Evolutionary conservation across 1,284 basidiomycete species (phyloP), one percentile per base, ranked within the genome.

Genomic region (Rhodotorula mucilaginosa): DNA sequence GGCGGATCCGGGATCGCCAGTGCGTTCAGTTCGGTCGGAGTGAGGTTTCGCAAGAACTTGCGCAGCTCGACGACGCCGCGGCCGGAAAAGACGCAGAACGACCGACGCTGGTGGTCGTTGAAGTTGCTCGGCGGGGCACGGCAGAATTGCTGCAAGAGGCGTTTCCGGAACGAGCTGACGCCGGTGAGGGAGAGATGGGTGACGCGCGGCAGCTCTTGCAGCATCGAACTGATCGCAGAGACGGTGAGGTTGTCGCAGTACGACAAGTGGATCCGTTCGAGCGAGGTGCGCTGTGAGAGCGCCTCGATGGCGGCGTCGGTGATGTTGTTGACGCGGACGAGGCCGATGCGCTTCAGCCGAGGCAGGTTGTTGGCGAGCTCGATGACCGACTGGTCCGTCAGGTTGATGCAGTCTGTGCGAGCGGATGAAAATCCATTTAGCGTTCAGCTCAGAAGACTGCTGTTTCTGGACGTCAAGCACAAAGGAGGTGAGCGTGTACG

Each of bases 231-330:
- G 64, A 99, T 88, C 19, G 94, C 94, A 80, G 90, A 87, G 73
- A 98, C 91, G 7, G 90, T 88, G 72, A 99, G 90, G 78, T 97
- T 92, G 79, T 97, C 93, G 82, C 97, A 99, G 81, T 98, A 99
- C 2, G 93, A 97, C 34, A 99, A 84, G 81, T 99, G 97, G 47
- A 99, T 93, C 49, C 97, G 88, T 80, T 99, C 97, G 31, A 99
- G 85, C 46, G 79, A 80, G 3, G 92, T 92, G 13, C 85, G 81
- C 58, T 84, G 83, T 5, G 89, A 92, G 15, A 99, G 86, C 1
- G 93, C 87, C 78, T 91, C 92, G 44, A 99, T 89, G 2, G 93
- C 93, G 78, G 93, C 88, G 79, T 99, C 96, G 4, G 97, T 99
- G 65, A 99, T 84, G 77, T 95, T 93, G 78, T 85, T 87, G 62